Percentiles rank a stretch among this genome's conserved stretches.
Conservation (phyloP, 495 filamentous ascomycete species). For the Neurospora pannonica region DNA sequence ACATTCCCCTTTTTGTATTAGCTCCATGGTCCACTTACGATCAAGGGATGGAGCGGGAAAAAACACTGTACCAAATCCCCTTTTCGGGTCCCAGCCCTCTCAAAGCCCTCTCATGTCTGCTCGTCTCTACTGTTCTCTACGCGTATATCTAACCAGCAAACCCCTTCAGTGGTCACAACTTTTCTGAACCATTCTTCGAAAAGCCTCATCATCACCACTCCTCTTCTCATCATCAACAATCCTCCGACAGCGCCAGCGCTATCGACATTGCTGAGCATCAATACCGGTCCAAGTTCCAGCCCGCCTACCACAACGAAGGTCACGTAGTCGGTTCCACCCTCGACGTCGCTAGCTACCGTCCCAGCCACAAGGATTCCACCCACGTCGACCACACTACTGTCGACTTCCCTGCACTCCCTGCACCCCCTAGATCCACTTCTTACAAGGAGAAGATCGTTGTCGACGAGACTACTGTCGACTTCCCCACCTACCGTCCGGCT, state of each 20-base stretch:
- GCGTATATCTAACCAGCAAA: neutral
- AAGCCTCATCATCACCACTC: neutral
- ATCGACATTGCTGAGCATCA: slow-evolving; percentile 80
- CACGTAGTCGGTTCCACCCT: slow-evolving; percentile 42
- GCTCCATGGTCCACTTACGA: neutral
- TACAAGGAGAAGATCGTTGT: slow-evolving; percentile 24
- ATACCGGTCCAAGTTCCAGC: slow-evolving; percentile 70
- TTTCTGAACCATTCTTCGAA: neutral
- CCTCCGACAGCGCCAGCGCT: slow-evolving; percentile 12
- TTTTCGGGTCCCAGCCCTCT: neutral
- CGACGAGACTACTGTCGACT: slow-evolving; percentile 28
- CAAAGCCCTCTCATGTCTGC: neutral
- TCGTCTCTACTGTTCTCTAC: neutral
- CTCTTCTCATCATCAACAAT: neutral
- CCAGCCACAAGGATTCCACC: slow-evolving; percentile 20
- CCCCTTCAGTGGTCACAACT: neutral
- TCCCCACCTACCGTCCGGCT: slow-evolving; percentile 14
- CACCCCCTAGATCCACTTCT: slow-evolving; percentile 7
- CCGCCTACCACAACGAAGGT: slow-evolving; percentile 53
- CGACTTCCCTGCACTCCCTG: slow-evolving; percentile 24
- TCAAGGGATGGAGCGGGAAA: neutral
- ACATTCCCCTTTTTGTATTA: neutral
- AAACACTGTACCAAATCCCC: neutral
- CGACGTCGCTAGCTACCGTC: slow-evolving; percentile 27
- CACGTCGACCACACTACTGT: slow-evolving; percentile 43